phyloP scores from a whole-genome alignment of 2,329 filamentous ascomycete species.

The Tricladium varicosporioides region DNA sequence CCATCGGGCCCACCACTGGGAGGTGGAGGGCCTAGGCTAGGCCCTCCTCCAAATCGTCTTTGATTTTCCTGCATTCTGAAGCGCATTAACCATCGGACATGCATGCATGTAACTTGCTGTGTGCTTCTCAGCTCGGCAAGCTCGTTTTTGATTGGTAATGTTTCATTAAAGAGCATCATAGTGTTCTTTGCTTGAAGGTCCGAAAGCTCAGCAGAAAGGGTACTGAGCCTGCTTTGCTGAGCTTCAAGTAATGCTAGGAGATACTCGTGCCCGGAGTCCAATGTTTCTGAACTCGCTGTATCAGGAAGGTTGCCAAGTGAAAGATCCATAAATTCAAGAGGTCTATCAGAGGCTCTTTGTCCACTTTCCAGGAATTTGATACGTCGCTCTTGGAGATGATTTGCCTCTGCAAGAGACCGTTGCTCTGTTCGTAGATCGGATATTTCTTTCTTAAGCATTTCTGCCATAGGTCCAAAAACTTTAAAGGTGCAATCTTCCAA shows the following conservation, averaged over 20 bases:
- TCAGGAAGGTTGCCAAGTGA: constrained; percentile 29
- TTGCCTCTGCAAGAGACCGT: constrained; percentile 40
- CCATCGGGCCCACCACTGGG: constrained; percentile 18
- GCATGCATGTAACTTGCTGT: constrained; percentile 35
- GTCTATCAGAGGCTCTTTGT: constrained; percentile 27
- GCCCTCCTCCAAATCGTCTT: constrained; percentile 17
- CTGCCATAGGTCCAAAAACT: constrained; percentile 48
- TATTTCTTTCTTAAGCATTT: constrained; percentile 46
- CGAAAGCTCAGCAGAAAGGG: constrained; percentile 54
- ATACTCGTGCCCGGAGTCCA: constrained; percentile 43
- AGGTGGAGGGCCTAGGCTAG: constrained; percentile 7
- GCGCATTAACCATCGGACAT: constrained; percentile 36
- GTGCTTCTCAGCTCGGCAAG: constrained; percentile 48
- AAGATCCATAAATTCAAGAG: constrained; percentile 25
- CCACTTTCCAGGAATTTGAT: constrained; percentile 43
- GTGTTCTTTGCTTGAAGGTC: constrained; percentile 60
- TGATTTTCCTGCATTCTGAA: constrained; percentile 33
- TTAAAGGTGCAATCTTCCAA: constrained; percentile 50
- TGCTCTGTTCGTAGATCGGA: constrained; percentile 42
- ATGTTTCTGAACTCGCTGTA: constrained; percentile 19
- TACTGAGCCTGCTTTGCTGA: constrained; percentile 55
- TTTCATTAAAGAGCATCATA: constrained; percentile 60
- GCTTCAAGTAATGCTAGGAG: constrained; percentile 46
- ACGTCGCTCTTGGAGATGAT: constrained; percentile 40
- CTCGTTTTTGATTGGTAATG: constrained; percentile 60